Percentiles rank a stretch among this genome's conserved stretches.
phyloP scores from a whole-genome alignment of 1,139 yeast genomes.

The Arxiozyma heterogenica region DNA sequence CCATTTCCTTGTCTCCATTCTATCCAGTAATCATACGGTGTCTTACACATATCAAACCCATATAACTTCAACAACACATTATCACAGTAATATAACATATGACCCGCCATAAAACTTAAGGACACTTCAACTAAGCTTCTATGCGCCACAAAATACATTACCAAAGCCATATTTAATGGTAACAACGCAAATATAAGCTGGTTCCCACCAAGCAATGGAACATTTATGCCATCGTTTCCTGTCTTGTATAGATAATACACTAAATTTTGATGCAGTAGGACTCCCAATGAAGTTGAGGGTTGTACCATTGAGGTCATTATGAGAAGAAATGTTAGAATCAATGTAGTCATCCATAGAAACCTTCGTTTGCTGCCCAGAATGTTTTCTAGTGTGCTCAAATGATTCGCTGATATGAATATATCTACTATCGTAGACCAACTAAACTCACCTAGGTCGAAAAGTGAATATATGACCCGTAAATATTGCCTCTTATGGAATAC shows the following conservation, averaged over 20 bases:
- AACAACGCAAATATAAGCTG: conserved; percentile 17
- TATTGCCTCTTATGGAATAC: conserved; percentile 28
- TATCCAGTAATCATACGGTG: conserved; percentile 23
- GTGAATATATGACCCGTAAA: conserved; percentile 22
- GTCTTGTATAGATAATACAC: conserved; percentile 23
- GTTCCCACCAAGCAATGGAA: conserved; percentile 17
- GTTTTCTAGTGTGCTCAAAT: conserved; percentile 21
- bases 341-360: conserved; percentile 20
- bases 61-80: conserved; percentile 21
- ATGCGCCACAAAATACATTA: conserved; percentile 15
- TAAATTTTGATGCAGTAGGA: conserved; percentile 22
- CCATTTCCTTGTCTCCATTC: conserved; percentile 6
- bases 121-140: conserved; percentile 16
- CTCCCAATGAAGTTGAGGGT: conserved; percentile 24
- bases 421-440: conserved; percentile 20
- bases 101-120: conserved; percentile 27
- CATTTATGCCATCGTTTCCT: conserved; percentile 15
- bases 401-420: conserved; percentile 18
- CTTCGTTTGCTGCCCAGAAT: conserved; percentile 19
- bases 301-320: conserved; percentile 19
- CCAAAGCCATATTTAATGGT: conserved; percentile 18
- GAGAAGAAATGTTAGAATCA: conserved; percentile 14
- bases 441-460: conserved; percentile 24
- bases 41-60: conserved; percentile 20
- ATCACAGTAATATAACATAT: conserved; percentile 22